Base-by-base conservation (phyloP, 148 eudicot genomes). In the Pouteria glomerata region DNA sequence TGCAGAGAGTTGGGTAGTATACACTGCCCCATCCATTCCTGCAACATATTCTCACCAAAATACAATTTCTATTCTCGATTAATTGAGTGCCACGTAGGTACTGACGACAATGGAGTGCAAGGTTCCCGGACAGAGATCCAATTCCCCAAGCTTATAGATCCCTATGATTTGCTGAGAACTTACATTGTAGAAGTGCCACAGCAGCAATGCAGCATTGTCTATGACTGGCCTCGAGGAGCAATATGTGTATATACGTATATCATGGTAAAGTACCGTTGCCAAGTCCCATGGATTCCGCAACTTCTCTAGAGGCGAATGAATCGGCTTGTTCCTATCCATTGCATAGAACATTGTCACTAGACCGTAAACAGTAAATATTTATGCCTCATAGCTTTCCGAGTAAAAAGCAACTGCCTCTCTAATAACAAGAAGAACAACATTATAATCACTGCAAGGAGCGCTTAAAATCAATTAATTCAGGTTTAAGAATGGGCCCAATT, bases 251-350 rank as follows among this genome's bases (percentile, higher is more conserved):
- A n/a, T n/a, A n/a, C 33, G 12, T 14, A 31, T 33, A 19, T 76
- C 80, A 83, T 31, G 78, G 84, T 44, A 83, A 63, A 11, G 82
- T 76, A 58, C 21, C 61, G 75, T 82, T 82, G n/a, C 30, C 78
- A 60, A 82, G 80, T 26, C 86, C 86, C 89, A 85, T 85, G n/a
- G 89, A 82, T 64, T 63, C 84, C n/a, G 81, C 86, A 64, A 80
- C 70, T 76, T 85, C 89, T 67, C 80, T 80, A 23, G 82, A 80
- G 57, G 79, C 57, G 56, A 75, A 73, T 63, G 77, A 51, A 72
- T 85, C 85, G 55, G 81, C 86, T 80, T 85, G 86, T 68, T 73
- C 89, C 89, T 85, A 83, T 44, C 33, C 70, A 73, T 73, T 64
- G 16, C 29, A 76, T 34, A 62, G 14, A 69, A 70, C 33, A 30